Base-by-base conservation (phyloP, 768 basidiomycete species). In the Ramaria rubella region DNA sequence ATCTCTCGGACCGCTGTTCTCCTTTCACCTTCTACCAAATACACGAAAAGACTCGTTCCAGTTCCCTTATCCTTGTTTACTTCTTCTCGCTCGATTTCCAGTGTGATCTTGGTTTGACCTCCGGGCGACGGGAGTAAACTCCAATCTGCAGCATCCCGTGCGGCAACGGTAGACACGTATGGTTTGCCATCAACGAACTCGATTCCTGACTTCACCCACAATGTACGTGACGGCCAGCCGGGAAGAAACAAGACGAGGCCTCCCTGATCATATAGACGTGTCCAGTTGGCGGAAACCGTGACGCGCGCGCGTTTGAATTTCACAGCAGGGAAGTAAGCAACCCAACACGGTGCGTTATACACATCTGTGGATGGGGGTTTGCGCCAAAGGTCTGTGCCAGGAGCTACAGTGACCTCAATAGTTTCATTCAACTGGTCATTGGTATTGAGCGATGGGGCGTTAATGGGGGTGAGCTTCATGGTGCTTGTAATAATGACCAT, bases 201-300 rank as follows among this genome's bases (percentile, higher is more conserved):
- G 52, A 69, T 60, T 34, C 68, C 68, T 24, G 68, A 56, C 55
- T 69, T 69, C 17, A 68, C 46, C 68, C 68, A 69, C 24, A 51
- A 26, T n/a, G 49, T 33, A 1, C 38, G 43, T 27, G 55, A 55
- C 12, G 40, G 40, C 38, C 46, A 44, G 33, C 34, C 31, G 7
- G 60, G 60, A 24, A 63, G 55, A 49, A 60, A 51, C 43, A 69
- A 50, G 24, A 69, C 42, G 17, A 69, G 51, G 23, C 68, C 68
- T 27, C 63, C 68, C 52, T 69, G 68, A 52, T 69, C 68, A 59
- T 69, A 69, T 19, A 60, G 62, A 15, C 65, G 55, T 12, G 62
- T 65, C 68, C 68, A 69, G 24, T 46, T 15, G 14, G 66, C 67
- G 24, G 44, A 36, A 31, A 69, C 60, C 5, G 68, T 69, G 30